Evolutionary conservation across 2,329 filamentous ascomycete genomes (phyloP).

Genomic region (Trichoderma atrobrunneum): DNA sequence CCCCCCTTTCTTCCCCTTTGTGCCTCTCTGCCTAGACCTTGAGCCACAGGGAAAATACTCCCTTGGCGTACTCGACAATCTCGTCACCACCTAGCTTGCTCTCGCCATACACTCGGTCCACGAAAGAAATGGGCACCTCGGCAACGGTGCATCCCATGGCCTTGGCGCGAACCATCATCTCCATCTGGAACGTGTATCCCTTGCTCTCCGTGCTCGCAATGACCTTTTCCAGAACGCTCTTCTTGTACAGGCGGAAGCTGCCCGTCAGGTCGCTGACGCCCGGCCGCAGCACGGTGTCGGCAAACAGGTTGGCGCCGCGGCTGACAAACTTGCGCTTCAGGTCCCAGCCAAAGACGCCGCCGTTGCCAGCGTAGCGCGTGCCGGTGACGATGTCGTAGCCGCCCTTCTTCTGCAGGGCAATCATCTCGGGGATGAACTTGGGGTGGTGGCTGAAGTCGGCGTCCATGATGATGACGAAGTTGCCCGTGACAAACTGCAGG

Average conservation of each 20-base stretch:
- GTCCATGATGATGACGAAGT: conserved; percentile 99
- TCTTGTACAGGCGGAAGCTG: conserved; percentile 93
- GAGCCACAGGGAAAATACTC: conserved; percentile 72
- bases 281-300: conserved; percentile 87
- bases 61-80: conserved; percentile 95
- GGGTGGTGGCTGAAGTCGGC: conserved; percentile 99
- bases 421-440: conserved; percentile 97
- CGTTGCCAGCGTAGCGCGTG: conserved; percentile 85
- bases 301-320: conserved; percentile 89
- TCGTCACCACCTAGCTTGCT: conserved; percentile 92
- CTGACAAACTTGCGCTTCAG: conserved; percentile 83
- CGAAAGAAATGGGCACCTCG: conserved; percentile 95
- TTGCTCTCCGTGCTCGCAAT: conserved; percentile 91
- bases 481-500: conserved; percentile 83
- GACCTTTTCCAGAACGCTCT: conserved; percentile 80
- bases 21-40: conserved; percentile 55
- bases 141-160: conserved; percentile 91
- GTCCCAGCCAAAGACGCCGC: conserved; percentile 95
- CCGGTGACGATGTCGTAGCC: conserved; percentile 97
- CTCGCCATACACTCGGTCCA: conserved; percentile 92
- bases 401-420: conserved; percentile 69
- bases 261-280: conserved; percentile 95
- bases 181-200: conserved; percentile 99
- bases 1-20: not conserved
- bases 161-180: conserved; percentile 97